A percentile compares a stretch with the other conserved stretches of the same genome.
phyloP scores from a whole-genome alignment of 768 basidiomycete genomes.

The Phaeolepiota aurea region DNA sequence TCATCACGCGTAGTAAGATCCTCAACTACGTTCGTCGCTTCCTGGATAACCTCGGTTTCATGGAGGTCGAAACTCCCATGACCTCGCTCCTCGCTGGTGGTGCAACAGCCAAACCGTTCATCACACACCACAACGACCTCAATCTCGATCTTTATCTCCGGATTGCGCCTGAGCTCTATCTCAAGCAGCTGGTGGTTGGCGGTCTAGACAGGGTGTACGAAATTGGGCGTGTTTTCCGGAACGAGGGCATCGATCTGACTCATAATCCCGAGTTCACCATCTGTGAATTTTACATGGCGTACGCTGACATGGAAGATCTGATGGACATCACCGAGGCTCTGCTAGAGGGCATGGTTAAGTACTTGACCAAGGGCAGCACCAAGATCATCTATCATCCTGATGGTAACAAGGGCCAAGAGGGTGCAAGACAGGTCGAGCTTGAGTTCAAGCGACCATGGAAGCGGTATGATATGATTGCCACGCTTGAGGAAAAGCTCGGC shows the following conservation, averaged over 20 bases:
- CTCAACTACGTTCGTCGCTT: slow-evolving; percentile 91
- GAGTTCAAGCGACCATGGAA: slow-evolving; percentile 96
- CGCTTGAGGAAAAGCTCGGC: slow-evolving; percentile 87
- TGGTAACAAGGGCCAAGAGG: slow-evolving; percentile 74
- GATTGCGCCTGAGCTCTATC: slow-evolving; percentile 94
- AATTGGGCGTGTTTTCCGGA: slow-evolving; percentile 96
- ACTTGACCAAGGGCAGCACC: slow-evolving; percentile 72
- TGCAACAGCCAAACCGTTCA: slow-evolving; percentile 96
- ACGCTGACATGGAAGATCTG: slow-evolving; percentile 96
- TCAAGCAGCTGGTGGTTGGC: slow-evolving; percentile 96
- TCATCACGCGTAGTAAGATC: slow-evolving; percentile 82
- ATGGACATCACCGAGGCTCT: slow-evolving; percentile 96
- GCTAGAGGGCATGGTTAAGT: slow-evolving; percentile 87
- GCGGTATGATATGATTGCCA: slow-evolving; percentile 96
- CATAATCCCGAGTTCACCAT: slow-evolving; percentile 99
- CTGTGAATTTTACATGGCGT: slow-evolving; percentile 99
- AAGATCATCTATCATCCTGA: slow-evolving; percentile 86
- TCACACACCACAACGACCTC: slow-evolving; percentile 99
- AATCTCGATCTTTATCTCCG: slow-evolving; percentile 94
- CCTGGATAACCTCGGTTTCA: slow-evolving; percentile 86
- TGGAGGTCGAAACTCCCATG: slow-evolving; percentile 99
- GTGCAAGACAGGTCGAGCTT: slow-evolving; percentile 56
- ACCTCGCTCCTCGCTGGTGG: slow-evolving; percentile 95
- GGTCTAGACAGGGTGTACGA: slow-evolving; percentile 98
- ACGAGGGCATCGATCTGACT: slow-evolving; percentile 97